Evolutionary conservation across 2,329 filamentous ascomycete genomes (phyloP).

Genomic region (Talaromyces sp.): DNA sequence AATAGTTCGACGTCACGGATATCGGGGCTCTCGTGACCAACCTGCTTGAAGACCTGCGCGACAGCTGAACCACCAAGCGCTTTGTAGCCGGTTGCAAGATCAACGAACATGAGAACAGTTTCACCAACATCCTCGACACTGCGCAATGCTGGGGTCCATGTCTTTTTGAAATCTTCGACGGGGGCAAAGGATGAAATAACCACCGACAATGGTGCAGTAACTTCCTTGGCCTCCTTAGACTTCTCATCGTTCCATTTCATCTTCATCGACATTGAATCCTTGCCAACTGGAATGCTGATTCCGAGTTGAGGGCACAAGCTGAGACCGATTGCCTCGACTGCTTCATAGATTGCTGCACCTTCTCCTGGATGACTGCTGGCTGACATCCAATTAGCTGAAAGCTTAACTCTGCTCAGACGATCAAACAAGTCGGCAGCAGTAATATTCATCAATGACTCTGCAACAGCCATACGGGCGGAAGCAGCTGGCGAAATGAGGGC

Average conservation of each 20-base stretch:
- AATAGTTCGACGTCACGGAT: slow-evolving; percentile 77
- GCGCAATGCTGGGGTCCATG: slow-evolving; percentile 88
- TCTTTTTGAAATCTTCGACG: slow-evolving; percentile 76
- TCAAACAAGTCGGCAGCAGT: slow-evolving; percentile 74
- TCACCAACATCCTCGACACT: slow-evolving; percentile 84
- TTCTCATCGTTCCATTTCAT: slow-evolving; percentile 81
- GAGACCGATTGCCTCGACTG: slow-evolving; percentile 88
- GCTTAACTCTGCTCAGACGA: slow-evolving; percentile 72
- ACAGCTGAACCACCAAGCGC: slow-evolving; percentile 87
- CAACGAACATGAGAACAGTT: slow-evolving; percentile 83
- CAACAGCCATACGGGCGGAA: slow-evolving; percentile 94
- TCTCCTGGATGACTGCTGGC: slow-evolving; percentile 92
- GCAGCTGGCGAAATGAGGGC: slow-evolving; percentile 86
- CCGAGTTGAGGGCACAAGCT: slow-evolving; percentile 87
- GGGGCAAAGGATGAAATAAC: slow-evolving; percentile 88
- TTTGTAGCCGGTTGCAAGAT: slow-evolving; percentile 76
- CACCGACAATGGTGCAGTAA: slow-evolving; percentile 86
- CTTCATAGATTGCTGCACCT: slow-evolving; percentile 87
- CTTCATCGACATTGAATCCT: slow-evolving; percentile 99
- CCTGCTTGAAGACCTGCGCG: slow-evolving; percentile 81
- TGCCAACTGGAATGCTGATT: slow-evolving; percentile 91
- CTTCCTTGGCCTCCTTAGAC: slow-evolving; percentile 69
- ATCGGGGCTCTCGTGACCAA: slow-evolving; percentile 82
- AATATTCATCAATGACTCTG: slow-evolving; percentile 88
- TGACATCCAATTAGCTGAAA: slow-evolving; percentile 99